Base-by-base conservation (phyloP, 192 early-diverging fungal genomes). In the Entomortierella lignicola region DNA sequence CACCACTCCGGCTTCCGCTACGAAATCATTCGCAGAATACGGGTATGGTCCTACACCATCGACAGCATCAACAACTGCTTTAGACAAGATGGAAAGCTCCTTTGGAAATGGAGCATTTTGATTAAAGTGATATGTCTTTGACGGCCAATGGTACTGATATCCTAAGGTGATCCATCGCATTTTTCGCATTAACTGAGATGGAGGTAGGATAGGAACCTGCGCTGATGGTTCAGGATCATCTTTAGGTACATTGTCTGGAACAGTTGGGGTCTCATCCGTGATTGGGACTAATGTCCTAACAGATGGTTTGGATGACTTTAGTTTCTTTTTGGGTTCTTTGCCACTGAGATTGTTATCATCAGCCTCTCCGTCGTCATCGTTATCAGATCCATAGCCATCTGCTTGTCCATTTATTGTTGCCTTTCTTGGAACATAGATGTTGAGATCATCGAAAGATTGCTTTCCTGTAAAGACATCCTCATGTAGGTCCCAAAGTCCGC, bases 1-100 rank as follows among this genome's bases (percentile, higher is more conserved):
- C 32, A 99, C 73, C 0, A 99, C 95, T 3, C 96, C 98, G 4
- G 96, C 97, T 72, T 99, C 93, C 56, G 94, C 84, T 42, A 73
- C 81, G 72, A 88, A 97, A 37, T 84, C 51, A 2, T 81, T 57
- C 13, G 83, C 85, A 11, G 81, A 42, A 66, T 93, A 96, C 1
- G 74, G 75, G 56, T 92, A 94, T 3, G 63, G 44, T 0, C 79
- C 69, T 2, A 89, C 60, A 52, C 77, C 71, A 60, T 91, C 80
- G 21, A 93, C 85, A 0, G 89, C 84, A 52, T 71, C 81, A 5
- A 96, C 92, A 20, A 98, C 87, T 3, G 89, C 84, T 26, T 72
- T 82, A 61, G 89, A 85, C 21, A 99, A 44, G 8, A 80, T 68
- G 30, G 69, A 84, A 8, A 96, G 80, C 27, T 88, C 85, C 6